Base-by-base conservation (phyloP, 768 basidiomycete species). In the Polyporus arcularius region DNA sequence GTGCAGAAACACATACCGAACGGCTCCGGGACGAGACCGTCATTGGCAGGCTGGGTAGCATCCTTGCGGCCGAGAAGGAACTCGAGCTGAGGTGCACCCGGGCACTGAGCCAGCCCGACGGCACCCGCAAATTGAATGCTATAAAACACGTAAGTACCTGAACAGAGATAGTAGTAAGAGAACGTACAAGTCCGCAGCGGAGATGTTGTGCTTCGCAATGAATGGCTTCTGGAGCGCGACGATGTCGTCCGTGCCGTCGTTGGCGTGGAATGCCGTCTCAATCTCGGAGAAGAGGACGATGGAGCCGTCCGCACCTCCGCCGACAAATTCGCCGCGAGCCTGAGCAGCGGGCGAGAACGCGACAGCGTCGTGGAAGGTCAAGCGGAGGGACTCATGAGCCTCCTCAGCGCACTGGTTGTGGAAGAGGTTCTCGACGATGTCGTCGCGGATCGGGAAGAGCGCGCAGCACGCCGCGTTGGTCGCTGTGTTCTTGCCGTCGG, bases 161-260 rank as follows among this genome's bases (percentile, higher is more conserved):
- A 3, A 50, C 35, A 42, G 10, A 2, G 3, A 28, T 7, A 11
- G 21, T 2, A 4, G 6, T 32, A 9, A 32, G 38, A 28, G 18
- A 4, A 70, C 77, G 57, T 57, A 81, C 80, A 83, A 77, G 68
- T 83, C 82, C 39, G 78, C 81, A 31, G 77, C 64, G n/a, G 74
- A 69, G 38, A 79, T 71, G 61, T 76, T 73, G 65, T 78, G 71
- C 30, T 67, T 69, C 21, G 64, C 61, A 35, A 77, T 60, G 69
- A 80, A 71, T 7, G 71, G 73, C 35, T 67, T 71, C 59, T 78
- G 74, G 0, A 58, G 68, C 2, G 73, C 73, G 40, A 81, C 72
- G 53, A 80, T 77, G 41, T 76, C 78, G 58, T 79, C 76, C 64
- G 67, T 65, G 30, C 80, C 80, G 28, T 60, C 62, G 65, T 83